Percentiles rank a stretch among this genome's conserved stretches.
phyloP scores from a whole-genome alignment of 2,329 filamentous ascomycete species.

The Seiridium unicorne region DNA sequence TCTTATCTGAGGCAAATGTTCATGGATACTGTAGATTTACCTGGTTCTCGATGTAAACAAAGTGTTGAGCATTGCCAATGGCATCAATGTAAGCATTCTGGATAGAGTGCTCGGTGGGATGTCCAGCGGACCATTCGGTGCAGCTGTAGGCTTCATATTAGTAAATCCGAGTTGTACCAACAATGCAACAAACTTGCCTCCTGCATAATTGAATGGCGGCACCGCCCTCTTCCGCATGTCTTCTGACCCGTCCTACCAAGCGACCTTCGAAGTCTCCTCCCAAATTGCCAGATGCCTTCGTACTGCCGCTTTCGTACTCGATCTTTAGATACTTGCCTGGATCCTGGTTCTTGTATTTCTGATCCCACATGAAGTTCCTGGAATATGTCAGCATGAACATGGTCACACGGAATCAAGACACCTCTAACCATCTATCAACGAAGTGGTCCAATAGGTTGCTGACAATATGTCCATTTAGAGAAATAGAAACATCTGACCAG shows the following conservation, averaged over 20 bases:
- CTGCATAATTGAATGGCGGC: slow-evolving; percentile 48
- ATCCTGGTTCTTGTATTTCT: slow-evolving; percentile 67
- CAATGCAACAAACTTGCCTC: slow-evolving; percentile 28
- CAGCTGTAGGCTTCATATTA: slow-evolving; percentile 30
- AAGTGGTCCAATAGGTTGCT: slow-evolving; percentile 77
- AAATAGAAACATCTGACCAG: slow-evolving; percentile 85
- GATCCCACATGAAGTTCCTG: slow-evolving; percentile 80
- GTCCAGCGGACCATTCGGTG: slow-evolving; percentile 51
- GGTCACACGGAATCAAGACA: neutral
- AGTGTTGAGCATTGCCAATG: slow-evolving; percentile 68
- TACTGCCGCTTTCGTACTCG: slow-evolving; percentile 13
- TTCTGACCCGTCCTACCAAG: slow-evolving; percentile 38
- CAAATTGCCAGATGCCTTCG: slow-evolving; percentile 16
- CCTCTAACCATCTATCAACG: slow-evolving; percentile 68
- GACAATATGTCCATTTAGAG: slow-evolving; percentile 71
- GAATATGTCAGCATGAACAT: slow-evolving; percentile 10
- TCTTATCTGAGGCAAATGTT: slow-evolving; percentile 1
- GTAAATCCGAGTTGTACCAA: neutral
- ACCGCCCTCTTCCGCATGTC: slow-evolving; percentile 28
- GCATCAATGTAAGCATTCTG: slow-evolving; percentile 78
- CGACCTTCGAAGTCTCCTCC: slow-evolving; percentile 44
- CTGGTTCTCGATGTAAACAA: slow-evolving; percentile 78
- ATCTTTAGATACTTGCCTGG: slow-evolving; percentile 47
- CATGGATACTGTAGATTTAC: slow-evolving; percentile 23
- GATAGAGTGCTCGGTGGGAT: slow-evolving; percentile 70